Conservation (phyloP, 31 red algal genomes). For the Odonthalia washingtoniensis region DNA sequence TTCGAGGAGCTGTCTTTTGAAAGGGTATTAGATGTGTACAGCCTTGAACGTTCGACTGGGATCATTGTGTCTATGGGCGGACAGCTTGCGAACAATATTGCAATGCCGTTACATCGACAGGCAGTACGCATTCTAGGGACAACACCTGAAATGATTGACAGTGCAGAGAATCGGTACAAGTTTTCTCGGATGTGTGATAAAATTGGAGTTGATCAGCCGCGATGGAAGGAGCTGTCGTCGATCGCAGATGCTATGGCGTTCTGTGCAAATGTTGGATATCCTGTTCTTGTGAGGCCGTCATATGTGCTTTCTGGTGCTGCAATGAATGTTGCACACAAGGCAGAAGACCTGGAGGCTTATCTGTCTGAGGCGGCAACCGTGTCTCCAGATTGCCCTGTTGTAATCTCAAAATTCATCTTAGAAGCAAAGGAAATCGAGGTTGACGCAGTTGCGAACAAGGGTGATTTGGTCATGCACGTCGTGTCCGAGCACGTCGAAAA, state of each 20-base stretch:
- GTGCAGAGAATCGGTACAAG: conserved; percentile 97
- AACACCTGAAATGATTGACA: conserved; percentile 96
- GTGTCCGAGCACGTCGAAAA: conserved; percentile 98
- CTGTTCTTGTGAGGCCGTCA: conserved; percentile 91
- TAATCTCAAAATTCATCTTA: conserved; percentile 98
- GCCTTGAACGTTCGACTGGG: conserved; percentile 80
- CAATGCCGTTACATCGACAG: conserved; percentile 87
- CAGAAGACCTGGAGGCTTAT: conserved; percentile 91
- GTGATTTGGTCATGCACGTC: conserved; percentile 93
- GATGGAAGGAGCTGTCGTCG: conserved; percentile 91
- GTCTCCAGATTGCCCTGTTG: conserved; percentile 93
- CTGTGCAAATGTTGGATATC: conserved; percentile 93
- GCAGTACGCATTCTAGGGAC: conserved; percentile 92
- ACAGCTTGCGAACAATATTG: conserved; percentile 98
- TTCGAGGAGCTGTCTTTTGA: conserved; percentile 99
- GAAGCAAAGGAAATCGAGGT: conserved; percentile 99
- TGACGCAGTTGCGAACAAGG: conserved; percentile 96
- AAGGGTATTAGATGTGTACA: conserved; percentile 94
- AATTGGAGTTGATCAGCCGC: conserved; percentile 93
- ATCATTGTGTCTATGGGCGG: conserved; percentile 99
- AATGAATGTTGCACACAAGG: conserved; percentile 97
- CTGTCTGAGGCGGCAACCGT: conserved; percentile 87
- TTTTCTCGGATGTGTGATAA: conserved; percentile 96
- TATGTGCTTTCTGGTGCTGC: conserved; percentile 98
- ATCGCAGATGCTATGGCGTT: conserved; percentile 93